Base-by-base conservation (phyloP, 169 alveolate genomes). In the Cystoisospora suis region DNA sequence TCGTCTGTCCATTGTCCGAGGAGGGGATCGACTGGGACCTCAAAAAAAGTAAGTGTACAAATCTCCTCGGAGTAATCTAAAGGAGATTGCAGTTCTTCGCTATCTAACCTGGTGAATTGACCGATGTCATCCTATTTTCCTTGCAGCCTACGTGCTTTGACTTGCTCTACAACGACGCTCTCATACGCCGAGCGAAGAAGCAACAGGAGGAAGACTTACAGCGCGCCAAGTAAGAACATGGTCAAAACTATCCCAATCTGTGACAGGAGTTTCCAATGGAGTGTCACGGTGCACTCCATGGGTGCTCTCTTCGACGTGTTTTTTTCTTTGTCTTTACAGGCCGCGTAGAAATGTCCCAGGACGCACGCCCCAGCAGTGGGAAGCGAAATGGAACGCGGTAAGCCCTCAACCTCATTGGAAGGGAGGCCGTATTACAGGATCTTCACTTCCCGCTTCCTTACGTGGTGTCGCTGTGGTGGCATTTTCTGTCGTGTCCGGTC, bases 81-180 rank as follows among this genome's bases (percentile, higher is more conserved):
- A n/a, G n/a, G n/a, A n/a, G n/a, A n/a, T n/a, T n/a, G n/a, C n/a
- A n/a, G n/a, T n/a, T n/a, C n/a, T n/a, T n/a, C n/a, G n/a, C n/a
- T n/a, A n/a, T n/a, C n/a, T n/a, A n/a, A n/a, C n/a, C n/a, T n/a
- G n/a, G n/a, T n/a, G n/a, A n/a, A n/a, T n/a, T n/a, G n/a, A n/a
- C n/a, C n/a, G n/a, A n/a, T n/a, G n/a, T n/a, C n/a, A n/a, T n/a
- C n/a, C 65, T 53, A 23, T 53, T 23, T 23, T 53, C 23, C 65
- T 23, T 17, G 49, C 83, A 72, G 83, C 47, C 49, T 0, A 38
- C 83, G 32, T 72, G 83, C 56, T 72, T 72, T 38, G 83, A 72
- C 47, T 9, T 36, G n/a, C 83, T 72, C 47, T 72, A 72, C 83
- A 34, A 72, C 47, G 83, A 72, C 83, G 83, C 83, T n/a, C 83